A percentile compares a stretch with the other conserved stretches of the same genome.
phyloP scores from a whole-genome alignment of 495 filamentous ascomycete genomes.

The Penicillium tannophilum region DNA sequence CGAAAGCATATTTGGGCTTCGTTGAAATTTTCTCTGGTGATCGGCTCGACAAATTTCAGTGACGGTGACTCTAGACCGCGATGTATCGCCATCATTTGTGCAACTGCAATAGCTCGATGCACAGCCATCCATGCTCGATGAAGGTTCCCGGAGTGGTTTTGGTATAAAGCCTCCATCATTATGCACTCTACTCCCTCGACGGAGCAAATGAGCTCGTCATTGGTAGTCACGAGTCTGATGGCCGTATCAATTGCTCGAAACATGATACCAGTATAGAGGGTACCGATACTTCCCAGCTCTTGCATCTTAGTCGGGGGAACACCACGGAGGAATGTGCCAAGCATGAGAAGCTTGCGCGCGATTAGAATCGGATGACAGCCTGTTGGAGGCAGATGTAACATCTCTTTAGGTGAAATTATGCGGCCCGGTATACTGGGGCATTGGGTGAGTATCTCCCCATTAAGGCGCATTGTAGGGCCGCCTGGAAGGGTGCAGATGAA shows the following conservation, averaged over 20 bases:
- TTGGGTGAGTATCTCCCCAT: conserved; percentile 27
- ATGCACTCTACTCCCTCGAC: conserved; percentile 54
- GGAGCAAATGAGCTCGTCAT: conserved; percentile 46
- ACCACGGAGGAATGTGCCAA: conserved; percentile 45
- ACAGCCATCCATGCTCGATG: conserved; percentile 45
- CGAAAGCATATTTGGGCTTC: conserved; percentile 17
- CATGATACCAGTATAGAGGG: conserved; percentile 30
- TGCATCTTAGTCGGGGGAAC: conserved; percentile 26
- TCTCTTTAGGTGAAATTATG: conserved; percentile 24
- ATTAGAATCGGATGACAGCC: conserved; percentile 47
- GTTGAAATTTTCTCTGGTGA: conserved; percentile 15
- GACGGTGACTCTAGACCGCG: conserved; percentile 21
- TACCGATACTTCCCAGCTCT: conserved; percentile 14
- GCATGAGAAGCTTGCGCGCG: conserved; percentile 47
- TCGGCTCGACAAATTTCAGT: conserved; percentile 18
- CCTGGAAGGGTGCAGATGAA: conserved; percentile 32
- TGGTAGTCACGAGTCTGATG: conserved; percentile 43
- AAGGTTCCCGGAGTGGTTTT: conserved; percentile 48
- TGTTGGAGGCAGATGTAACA: conserved; percentile 38
- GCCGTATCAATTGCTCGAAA: conserved; percentile 37
- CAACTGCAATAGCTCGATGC: conserved; percentile 36
- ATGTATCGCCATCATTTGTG: conserved; percentile 29
- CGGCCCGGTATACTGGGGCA: conserved; percentile 19
- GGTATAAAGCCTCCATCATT: conserved; percentile 49
- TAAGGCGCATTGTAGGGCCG: conserved; percentile 27